Conservation (phyloP, 768 basidiomycete species). For the Xerocomellus chrysenteron region DNA sequence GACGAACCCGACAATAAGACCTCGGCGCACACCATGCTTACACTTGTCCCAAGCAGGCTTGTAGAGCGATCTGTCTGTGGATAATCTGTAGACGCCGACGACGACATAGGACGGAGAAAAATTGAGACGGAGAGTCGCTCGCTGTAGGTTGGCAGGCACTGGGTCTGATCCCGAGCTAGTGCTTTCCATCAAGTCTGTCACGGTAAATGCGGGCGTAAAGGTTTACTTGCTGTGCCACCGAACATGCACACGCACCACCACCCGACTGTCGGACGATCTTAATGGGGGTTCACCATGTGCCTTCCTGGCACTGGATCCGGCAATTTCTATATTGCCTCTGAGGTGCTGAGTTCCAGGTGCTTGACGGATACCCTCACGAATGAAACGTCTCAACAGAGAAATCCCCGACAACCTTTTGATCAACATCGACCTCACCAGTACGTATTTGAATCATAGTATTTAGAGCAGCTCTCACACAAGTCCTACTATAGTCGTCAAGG, state of each 20-base stretch:
- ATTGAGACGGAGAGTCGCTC: conserved; percentile 61
- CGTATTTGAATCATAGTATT: neutral
- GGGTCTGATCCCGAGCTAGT: conserved; percentile 15
- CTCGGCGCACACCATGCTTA: conserved; percentile 70
- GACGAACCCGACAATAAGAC: conserved; percentile 60
- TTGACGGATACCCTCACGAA: neutral
- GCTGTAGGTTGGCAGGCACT: conserved; percentile 46
- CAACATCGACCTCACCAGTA: conserved; percentile 19
- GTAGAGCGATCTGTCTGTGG: conserved; percentile 68
- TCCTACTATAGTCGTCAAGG: conserved; percentile 21
- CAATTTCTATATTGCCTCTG: neutral
- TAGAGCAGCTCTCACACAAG: neutral
- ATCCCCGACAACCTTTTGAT: conserved; percentile 19
- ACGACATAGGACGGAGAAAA: conserved; percentile 83
- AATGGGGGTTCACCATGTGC: neutral
- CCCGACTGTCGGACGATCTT: too few relatives aligned
- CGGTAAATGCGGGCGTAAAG: neutral
- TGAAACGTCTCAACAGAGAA: neutral
- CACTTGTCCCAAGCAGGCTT: conserved; percentile 85
- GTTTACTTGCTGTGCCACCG: neutral
- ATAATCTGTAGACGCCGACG: conserved; percentile 81
- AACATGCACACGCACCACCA: neutral
- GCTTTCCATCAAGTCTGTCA: neutral
- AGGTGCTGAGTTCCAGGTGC: neutral
- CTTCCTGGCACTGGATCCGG: neutral